Evolutionary conservation across 2,329 filamentous ascomycete genomes (phyloP).

Genomic region (Dactylellina drechsleri): DNA sequence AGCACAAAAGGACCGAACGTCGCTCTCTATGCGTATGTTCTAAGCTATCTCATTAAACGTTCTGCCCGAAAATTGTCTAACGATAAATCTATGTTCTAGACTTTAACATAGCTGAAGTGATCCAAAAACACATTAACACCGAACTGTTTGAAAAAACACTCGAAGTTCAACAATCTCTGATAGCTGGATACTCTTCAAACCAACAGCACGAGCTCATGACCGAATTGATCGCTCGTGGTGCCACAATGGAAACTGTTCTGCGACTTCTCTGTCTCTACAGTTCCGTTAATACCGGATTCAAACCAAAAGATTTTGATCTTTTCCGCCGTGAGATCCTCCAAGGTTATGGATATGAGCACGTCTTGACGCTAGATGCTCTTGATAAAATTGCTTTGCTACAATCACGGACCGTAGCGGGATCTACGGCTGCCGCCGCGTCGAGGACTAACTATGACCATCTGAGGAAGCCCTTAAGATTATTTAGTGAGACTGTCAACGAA

Average conservation of each 20-base stretch:
- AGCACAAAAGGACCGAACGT: conserved; percentile 49
- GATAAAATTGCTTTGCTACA: conserved; percentile 90
- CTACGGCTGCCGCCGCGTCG: conserved; percentile 71
- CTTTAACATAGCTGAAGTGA: conserved; percentile 79
- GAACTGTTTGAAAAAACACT: conserved; percentile 88
- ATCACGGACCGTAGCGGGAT: conserved; percentile 77
- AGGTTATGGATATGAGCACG: conserved; percentile 93
- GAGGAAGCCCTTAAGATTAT: conserved; percentile 84
- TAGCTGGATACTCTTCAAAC: conserved; percentile 86
- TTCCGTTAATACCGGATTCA: conserved; percentile 86
- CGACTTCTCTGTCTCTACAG: conserved; percentile 91
- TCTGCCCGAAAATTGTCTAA: not conserved
- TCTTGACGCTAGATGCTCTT: conserved; percentile 85
- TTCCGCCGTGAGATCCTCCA: conserved; percentile 90
- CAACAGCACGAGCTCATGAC: conserved; percentile 91
- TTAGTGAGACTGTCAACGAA: conserved; percentile 96
- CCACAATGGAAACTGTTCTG: conserved; percentile 81
- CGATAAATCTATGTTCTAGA: conserved; percentile 11
- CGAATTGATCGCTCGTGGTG: conserved; percentile 89
- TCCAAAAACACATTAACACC: conserved; percentile 89
- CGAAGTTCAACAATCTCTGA: conserved; percentile 88
- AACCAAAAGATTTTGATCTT: conserved; percentile 84
- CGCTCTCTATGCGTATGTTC: conserved; percentile 51
- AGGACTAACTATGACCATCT: conserved; percentile 92
- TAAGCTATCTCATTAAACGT: conserved; percentile 58